Conservation (phyloP, 306 rosid species). For the Cicer judaicum region DNA sequence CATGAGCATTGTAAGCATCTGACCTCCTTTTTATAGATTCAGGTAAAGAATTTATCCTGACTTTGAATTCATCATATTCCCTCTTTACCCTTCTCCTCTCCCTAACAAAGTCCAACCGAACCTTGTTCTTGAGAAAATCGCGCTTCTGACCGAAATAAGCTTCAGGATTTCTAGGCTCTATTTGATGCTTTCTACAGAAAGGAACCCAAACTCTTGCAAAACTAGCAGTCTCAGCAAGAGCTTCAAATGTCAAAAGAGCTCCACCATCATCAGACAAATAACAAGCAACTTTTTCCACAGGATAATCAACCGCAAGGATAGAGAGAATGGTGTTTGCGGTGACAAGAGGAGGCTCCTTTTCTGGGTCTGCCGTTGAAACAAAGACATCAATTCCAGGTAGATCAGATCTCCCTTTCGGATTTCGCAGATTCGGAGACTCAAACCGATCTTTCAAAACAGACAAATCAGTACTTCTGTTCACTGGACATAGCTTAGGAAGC, state of each 20-base stretch:
- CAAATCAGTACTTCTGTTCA: constrained; percentile 78
- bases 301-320: constrained; percentile 82
- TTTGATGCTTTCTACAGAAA: constrained; percentile 73
- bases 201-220: constrained; percentile 85
- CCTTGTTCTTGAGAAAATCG: constrained; percentile 82
- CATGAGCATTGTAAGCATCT: constrained; percentile 87
- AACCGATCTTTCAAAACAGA: constrained; percentile 71
- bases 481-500: constrained; percentile 87
- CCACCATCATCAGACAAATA: constrained; percentile 93
- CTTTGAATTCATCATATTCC: constrained; percentile 87
- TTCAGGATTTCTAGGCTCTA: constrained; percentile 84
- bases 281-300: constrained; percentile 82
- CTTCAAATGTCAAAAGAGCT: constrained; percentile 78
- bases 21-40: constrained; percentile 87
- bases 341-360: constrained; percentile 89
- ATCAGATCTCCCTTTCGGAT: constrained; percentile 85
- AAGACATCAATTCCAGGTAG: constrained; percentile 86
- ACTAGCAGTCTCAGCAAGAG: constrained; percentile 88
- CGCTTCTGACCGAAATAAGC: constrained; percentile 85
- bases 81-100: constrained; percentile 87
- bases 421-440: constrained; percentile 77
- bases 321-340: constrained; percentile 89
- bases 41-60: constrained; percentile 76
- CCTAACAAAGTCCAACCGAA: constrained; percentile 81
- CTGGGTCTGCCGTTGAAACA: constrained; percentile 89